Base-by-base conservation (phyloP, 805 yeast species). In the Lipomyces spencermartinsiae region DNA sequence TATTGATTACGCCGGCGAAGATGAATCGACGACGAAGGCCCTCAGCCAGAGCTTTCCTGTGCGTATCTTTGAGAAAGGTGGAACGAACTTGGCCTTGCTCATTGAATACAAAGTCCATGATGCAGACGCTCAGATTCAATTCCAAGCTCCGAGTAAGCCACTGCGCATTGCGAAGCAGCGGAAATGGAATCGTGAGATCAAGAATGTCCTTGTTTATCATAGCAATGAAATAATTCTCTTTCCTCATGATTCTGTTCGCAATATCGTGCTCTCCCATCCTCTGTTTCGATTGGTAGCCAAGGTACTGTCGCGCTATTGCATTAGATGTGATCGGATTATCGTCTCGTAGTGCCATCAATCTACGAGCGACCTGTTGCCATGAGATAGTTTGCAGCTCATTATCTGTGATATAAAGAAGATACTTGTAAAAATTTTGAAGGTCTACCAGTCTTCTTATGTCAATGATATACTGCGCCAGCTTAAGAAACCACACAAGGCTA, bases 181-280 rank as follows among this genome's bases (percentile, higher is more conserved):
- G 87, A 2, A 86, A 70, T 0, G 89, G 87, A 19, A 92, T 76
- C 0, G 90, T 83, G 31, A 91, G 80, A 74, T 90, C 90, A 56
- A 94, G 79, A 0, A 94, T 80, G 67, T 90, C 87, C 73, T 88
- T 91, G 78, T 92, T 93, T 74, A 91, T 88, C 72, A 95, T 79
- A 0, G 98, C 97, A 76, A 95, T 92, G 83, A 93, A 84, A 77
- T 93, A 95, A 76, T 95, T 95, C 69, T 95, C 99, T 73, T 89
- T 91, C 68, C 99, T 83, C 99, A 95, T 93, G 65, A 95, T 90
- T 67, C 99, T 83, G 76, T 95, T 96, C 14, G 98, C 98, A 62
- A 95, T 91, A 74, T 90, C 95, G 77, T 93, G 97, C 3, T 98
- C 97, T 75, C 91, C 94, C 63, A 95, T 83, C 71, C 93, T 83